Base-by-base conservation (phyloP, 345 rosid genomes). In the Pistacia vera region DNA sequence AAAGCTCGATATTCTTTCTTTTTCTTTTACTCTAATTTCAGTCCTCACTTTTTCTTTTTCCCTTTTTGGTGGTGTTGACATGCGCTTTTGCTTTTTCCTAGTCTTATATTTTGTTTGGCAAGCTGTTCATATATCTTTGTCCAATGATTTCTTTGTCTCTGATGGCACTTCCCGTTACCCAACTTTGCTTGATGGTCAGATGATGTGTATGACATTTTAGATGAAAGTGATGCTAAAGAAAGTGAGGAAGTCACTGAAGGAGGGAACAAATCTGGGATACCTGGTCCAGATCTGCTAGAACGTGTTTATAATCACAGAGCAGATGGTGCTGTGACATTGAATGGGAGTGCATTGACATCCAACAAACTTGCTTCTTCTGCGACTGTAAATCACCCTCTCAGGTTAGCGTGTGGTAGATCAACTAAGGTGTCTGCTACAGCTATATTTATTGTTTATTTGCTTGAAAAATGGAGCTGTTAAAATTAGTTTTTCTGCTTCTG, bases 351-450 rank as follows among this genome's bases (percentile, higher is more conserved):
- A 54, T 17, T 78, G 13, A 68, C 74, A 58, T 57, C 81, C 58
- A 81, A 83, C 60, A 80, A 82, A 73, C 71, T 72, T 76, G 52
- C 44, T 22, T 16, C 87, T 77, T 82, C 82, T 56, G 80, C 56
- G 49, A 66, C 79, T 62, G 66, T 48, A 67, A 25, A 81, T 76
- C 52, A 71, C 68, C 75, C 72, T 75, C 18, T 83, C 64, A 82
- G 93, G 98, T 92, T 77, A 78, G 89, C 81, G 65, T 78, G 49
- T 49, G 52, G n/a, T 28, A 44, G 73, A 20, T 18, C 44, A 51
- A 73, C 64, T 38, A 51, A 55, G 63, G 63, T 58, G 9, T 62
- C 71, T 68, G 25, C 49, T 52, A 16, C 56, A 28, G 49, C 36
- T 68, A 59, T 18, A 16, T 63, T 54, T 13, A 61, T 18, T 59